Conservation (phyloP, 768 basidiomycete genomes). For the Pluteus cervinus region DNA sequence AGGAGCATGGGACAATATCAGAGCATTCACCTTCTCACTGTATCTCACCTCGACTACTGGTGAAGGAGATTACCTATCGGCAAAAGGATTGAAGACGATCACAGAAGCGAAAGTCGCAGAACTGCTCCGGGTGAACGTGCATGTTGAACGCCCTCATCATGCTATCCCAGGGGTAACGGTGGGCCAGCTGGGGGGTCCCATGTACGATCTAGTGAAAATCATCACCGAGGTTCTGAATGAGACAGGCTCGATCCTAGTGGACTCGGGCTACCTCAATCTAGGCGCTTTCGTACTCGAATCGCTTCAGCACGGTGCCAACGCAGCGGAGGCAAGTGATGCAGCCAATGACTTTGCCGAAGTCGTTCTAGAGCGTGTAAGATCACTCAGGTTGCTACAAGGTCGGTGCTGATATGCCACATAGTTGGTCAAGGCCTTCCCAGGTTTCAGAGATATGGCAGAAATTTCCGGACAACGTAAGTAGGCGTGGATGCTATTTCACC, state of each 20-base stretch:
- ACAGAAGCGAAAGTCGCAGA: conserved; percentile 57
- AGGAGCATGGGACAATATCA: conserved; percentile 81
- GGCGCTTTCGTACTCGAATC: conserved; percentile 72
- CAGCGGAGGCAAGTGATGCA: conserved; percentile 19
- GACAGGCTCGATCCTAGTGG: conserved; percentile 62
- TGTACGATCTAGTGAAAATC: conserved; percentile 67
- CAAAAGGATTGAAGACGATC: conserved; percentile 57
- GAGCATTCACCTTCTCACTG: conserved; percentile 65
- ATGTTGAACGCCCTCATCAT: conserved; percentile 67
- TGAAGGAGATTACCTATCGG: conserved; percentile 55
- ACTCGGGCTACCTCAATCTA: conserved; percentile 59
- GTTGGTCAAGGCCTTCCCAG: conserved; percentile 75
- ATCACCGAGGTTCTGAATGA: conserved; percentile 60
- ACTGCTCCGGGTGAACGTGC: conserved; percentile 63
- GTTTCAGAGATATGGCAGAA: conserved; percentile 71
- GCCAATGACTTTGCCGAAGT: conserved; percentile 56
- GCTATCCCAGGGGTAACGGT: conserved; percentile 63
- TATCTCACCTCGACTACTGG: conserved; percentile 61
- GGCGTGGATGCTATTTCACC: conserved; percentile 2
- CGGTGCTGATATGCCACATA: too few species aligned
- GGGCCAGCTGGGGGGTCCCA: conserved; percentile 69
- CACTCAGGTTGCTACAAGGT: conserved; percentile 1
- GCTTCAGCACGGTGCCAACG: conserved; percentile 41
- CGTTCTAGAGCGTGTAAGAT: conserved; percentile 56
- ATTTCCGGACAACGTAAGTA: conserved; percentile 59